Percentiles rank a stretch among this genome's conserved stretches.
These are phyloP conservation scores for Sarocladium strictum DNA, from an alignment of 2,329 filamentous ascomycete genomes.

Conservation along the genomic window DNA sequence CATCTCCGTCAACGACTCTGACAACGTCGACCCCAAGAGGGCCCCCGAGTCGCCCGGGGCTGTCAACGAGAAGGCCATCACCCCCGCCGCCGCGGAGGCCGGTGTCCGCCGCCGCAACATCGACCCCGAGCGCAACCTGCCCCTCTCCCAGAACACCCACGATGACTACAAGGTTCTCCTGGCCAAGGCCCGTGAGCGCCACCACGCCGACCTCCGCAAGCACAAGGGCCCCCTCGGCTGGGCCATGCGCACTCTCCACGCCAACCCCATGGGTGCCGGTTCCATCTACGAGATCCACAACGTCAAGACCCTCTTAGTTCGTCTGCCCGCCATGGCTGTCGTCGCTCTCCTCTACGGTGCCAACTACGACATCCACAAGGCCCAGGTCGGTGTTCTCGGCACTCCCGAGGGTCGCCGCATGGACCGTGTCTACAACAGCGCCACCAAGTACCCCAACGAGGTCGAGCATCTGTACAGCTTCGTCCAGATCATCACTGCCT, in stretches of 20 bases:
- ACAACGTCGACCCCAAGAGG: conserved; percentile 20
- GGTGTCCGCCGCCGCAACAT: conserved; percentile 22
- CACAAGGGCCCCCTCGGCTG: conserved; percentile 67
- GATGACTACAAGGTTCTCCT: conserved; percentile 56
- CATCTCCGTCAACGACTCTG: conserved; percentile 24
- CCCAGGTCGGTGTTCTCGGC: conserved; percentile 63
- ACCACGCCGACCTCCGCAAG: conserved; percentile 58
- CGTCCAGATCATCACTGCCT: conserved; percentile 60
- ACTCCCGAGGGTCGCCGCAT: conserved; percentile 70
- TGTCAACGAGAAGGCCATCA: conserved; percentile 36
- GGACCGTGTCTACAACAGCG: conserved; percentile 59
- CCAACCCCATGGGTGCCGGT: conserved; percentile 67
- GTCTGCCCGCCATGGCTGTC: conserved; percentile 62
- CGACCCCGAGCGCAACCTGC: conserved; percentile 38
- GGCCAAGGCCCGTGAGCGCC: conserved; percentile 46
- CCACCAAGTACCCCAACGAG: conserved; percentile 62
- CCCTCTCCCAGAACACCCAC: conserved; percentile 41
- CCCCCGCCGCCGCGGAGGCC: conserved; percentile 26
- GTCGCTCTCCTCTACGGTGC: conserved; percentile 64
- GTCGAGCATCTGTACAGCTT: conserved; percentile 66
- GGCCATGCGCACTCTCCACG: conserved; percentile 72
- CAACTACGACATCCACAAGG: conserved; percentile 77
- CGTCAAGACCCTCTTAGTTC: conserved; percentile 55
- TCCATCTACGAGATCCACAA: conserved; percentile 71
- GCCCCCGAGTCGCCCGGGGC: conserved; percentile 19